Evolutionary conservation across 2,329 filamentous ascomycete species (phyloP), one percentile per base, ranked within the genome.

Genomic region (Clonostachys sp.): DNA sequence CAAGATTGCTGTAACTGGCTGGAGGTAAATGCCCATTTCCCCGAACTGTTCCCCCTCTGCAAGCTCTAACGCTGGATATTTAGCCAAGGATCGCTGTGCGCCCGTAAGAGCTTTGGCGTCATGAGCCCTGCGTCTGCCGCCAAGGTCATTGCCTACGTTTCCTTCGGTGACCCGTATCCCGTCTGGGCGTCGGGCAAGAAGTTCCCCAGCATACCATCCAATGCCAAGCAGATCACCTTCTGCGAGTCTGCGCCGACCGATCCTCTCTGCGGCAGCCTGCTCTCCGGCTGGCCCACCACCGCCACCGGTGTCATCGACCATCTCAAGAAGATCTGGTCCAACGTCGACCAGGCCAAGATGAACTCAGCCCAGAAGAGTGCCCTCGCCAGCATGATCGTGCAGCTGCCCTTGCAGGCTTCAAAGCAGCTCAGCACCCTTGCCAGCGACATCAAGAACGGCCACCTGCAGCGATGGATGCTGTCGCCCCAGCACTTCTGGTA

Each of bases 121-220:
- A 42, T 55, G 17, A 48, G 50, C 44, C 70, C 74, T 45, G 77
- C 85, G 33, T 30, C 24, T 30, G 71, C 85, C 53, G 67, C 70
- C 17, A 65, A 79, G 47, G 48, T 53, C 5, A 83, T 95, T 61
- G 90, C 90, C 48, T 76, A 80, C 42, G 90, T 95, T 58, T 86
- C 88, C 42, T 95, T 46, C 20, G 45, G 45, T 5, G 45, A 46
- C 10, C 45, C 45, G 5, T 18, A 14, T 16, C 20, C 17, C 13
- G n/a, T 18, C 5, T 46, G 36, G 38, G 6, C n/a, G 30, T 16
- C 41, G 2, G 40, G 14, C 35, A 46, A 41, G 12, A 34, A 41
- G 6, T 46, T 42, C 45, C 45, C 45, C 30, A 24, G 13, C 6
- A 18, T 46, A 3, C 45, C 45, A 12, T 12, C 36, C 12, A n/a